A percentile compares a stretch with the other conserved stretches of the same genome.
Evolutionary conservation across 106 monocot species (phyloP).

Genomic region (Apostasia ramifera): DNA sequence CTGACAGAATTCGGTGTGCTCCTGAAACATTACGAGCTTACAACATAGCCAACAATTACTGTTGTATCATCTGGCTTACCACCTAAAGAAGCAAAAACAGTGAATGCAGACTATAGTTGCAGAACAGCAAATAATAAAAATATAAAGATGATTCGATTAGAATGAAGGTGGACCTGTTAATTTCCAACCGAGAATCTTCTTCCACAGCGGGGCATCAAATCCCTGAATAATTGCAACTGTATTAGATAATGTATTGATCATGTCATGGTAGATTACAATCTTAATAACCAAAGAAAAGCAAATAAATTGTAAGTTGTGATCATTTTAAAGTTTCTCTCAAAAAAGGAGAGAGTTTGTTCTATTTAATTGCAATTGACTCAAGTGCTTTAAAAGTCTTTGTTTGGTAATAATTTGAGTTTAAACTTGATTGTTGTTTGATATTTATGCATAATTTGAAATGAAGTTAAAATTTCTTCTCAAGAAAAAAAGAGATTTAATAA

Average conservation of each 20-base stretch:
- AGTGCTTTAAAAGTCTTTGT: no score
- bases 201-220: slow-evolving; percentile 74
- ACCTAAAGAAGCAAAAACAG: slow-evolving; percentile 34
- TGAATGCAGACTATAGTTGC: not conserved
- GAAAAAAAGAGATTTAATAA: no score
- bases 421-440: no score
- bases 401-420: no score
- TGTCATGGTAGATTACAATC: not conserved
- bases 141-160: not conserved
- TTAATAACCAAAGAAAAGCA: not conserved
- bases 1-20: no score
- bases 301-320: not conserved
- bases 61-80: slow-evolving; percentile 94
- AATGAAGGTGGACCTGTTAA: slow-evolving; percentile 36
- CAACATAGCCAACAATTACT: slow-evolving; percentile 65
- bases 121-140: not conserved
- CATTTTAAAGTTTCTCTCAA: no score
- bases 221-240: slow-evolving; percentile 34
- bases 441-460: no score
- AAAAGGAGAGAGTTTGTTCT: no score
- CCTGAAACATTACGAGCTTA: not conserved
- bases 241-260: no score
- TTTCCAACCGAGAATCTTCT: slow-evolving; percentile 77
- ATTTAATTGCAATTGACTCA: no score
- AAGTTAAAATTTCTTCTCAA: no score